Evolutionary conservation across 331 rosid genomes (phyloP), one percentile per base, ranked within the genome.

Genomic region (Rhamnella rubrinervis): DNA sequence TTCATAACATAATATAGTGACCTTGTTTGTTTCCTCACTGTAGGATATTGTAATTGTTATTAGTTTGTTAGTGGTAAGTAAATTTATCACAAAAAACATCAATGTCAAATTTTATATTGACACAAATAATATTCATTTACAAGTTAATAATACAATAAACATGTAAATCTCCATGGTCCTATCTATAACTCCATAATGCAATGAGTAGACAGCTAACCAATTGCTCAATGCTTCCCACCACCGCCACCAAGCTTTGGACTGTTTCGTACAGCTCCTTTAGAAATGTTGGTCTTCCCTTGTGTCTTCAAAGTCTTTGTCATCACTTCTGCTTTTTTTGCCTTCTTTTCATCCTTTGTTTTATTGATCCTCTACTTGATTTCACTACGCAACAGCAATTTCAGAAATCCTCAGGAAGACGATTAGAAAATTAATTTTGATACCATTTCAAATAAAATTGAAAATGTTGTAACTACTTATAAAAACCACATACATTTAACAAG

Each of bases 231-330:
- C 76, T 85, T 89, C 1, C 96, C 96, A 1, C 96, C 97, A 0
- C 96, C 96, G 1, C 95, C 97, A 3, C 97, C 96, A 75, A 87
- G 78, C 64, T 89, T 92, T 44, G 92, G 95, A 67, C 97, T 96
- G 78, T 89, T 92, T 0, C 92, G 81, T 53, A n/a, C 76, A 44
- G 82, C 82, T 75, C 95, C 92, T 85, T 81, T 92, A 15, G 75
- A 2, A 67, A 82, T 59, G 59, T 57, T 87, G 40, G 81, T 71
- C 74, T 89, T 89, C 21, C 80, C 81, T 71, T 71, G 81, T 6
- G 90, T 4, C 65, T 91, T 91, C 76, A 84, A 92, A 19, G 95
- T 8, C 84, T 91, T 91, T 1, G 92, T 66, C 8, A 46, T 28
- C 16, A 84, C 92, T 81, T 92, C 97, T 5, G 95, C 95, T 75